Base-by-base conservation (phyloP, 2,329 filamentous ascomycete genomes). In the Microcyclospora tardicrescens region DNA sequence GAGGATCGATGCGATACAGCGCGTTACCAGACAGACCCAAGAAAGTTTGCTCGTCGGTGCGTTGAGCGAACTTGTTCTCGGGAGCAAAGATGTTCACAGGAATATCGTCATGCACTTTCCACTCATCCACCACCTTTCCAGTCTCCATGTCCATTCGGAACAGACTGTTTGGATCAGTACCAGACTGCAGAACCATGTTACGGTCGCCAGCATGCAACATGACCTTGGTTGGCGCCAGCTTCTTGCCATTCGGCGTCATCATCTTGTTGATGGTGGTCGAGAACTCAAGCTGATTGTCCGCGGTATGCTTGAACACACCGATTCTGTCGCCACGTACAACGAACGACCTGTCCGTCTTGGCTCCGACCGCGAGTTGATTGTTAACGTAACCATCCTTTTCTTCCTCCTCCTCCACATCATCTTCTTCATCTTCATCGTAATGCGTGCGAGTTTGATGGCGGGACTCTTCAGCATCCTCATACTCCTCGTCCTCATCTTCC, bases 71-170 rank as follows among this genome's bases (percentile, higher is more conserved):
- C 75, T 98, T 98, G 43, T 81, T 94, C 61, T 95, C 87, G 0
- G 91, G 91, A 0, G 84, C 84, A 61, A 96, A 96, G 9, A 80
- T 91, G 39, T 84, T 78, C 44, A 96, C 84, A 0, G 84, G 81
- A 39, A 98, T 95, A 57, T 96, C 84, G 45, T 98, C 89, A 56
- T 98, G 89, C 11, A 98, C 75, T 52, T 94, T 94, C 91, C 91
- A 98, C 62, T 98, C 91, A 55, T 98, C 91, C 2, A 96, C 86
- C 28, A 98, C 84, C 65, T 95, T 96, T 49, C 91, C 91, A 51
- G 93, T 93, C 61, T 98, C 89, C 33, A 98, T 71, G 63, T 98
- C 91, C 91, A 98, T 96, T 34, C 84, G 84, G 60, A 87, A 98
- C 1, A 98, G 72, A 37, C 84, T 86, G 65, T 94, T 89, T 1